A percentile compares a stretch with the other conserved stretches of the same genome.
Evolutionary conservation across 2,329 filamentous ascomycete species (phyloP).

Genomic region (Mycosphaerella sp.): DNA sequence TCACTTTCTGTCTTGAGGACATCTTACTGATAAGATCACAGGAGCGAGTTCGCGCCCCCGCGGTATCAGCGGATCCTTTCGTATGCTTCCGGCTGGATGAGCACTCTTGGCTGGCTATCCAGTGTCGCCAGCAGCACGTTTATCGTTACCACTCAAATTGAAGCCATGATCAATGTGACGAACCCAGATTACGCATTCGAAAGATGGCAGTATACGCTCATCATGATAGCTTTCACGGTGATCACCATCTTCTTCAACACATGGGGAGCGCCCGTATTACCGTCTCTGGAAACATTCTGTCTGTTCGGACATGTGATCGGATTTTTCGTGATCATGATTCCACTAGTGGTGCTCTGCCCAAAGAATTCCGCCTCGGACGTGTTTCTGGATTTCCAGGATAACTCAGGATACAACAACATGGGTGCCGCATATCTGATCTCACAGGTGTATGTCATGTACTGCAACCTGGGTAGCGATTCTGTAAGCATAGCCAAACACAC

Average conservation of each 20-base stretch:
- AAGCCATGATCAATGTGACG: constrained; percentile 34
- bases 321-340: constrained; percentile 31
- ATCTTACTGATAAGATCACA: neutral
- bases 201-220: constrained; percentile 28
- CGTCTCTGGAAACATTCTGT: constrained; percentile 35
- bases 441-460: constrained; percentile 17
- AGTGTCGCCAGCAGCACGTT: constrained; percentile 33
- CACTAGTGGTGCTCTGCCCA: constrained; percentile 27
- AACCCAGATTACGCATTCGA: constrained; percentile 26
- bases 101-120: constrained; percentile 25
- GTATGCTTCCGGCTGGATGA: constrained; percentile 24
- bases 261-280: constrained; percentile 32
- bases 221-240: constrained; percentile 35
- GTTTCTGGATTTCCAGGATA: constrained; percentile 28
- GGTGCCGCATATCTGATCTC: constrained; percentile 29
- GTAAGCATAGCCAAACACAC: neutral
- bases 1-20: neutral
- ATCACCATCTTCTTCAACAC: constrained; percentile 30
- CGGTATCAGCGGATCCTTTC: constrained; percentile 28
- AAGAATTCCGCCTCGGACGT: constrained; percentile 31
- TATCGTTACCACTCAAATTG: constrained; percentile 34
- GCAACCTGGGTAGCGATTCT: constrained; percentile 25
- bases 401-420: constrained; percentile 27
- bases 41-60: constrained; percentile 30
- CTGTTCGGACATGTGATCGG: constrained; percentile 29